These are phyloP conservation scores for Bipolaris gigantea DNA, from an alignment of 2,329 filamentous ascomycete species.

Conservation along the genomic window DNA sequence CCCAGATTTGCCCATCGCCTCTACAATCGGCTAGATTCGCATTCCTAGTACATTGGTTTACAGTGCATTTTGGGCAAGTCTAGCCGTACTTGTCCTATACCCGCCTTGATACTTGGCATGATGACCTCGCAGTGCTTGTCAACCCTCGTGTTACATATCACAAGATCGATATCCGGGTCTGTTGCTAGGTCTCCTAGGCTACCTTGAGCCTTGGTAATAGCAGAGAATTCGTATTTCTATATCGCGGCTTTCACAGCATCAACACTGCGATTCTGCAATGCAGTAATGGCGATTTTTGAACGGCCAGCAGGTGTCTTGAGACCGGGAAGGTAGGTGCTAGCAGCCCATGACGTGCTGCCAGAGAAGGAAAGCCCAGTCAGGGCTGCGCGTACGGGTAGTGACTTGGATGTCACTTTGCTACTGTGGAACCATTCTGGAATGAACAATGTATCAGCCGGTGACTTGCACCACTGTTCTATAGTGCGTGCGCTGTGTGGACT, in stretches of 20 bases:
- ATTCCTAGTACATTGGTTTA: too few species aligned
- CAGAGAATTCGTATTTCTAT: slow-evolving; percentile 42
- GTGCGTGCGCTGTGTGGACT: neutral
- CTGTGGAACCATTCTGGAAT: neutral
- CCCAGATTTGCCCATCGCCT: too few species aligned
- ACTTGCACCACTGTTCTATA: neutral
- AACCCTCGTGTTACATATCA: slow-evolving; percentile 59
- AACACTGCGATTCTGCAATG: slow-evolving; percentile 51
- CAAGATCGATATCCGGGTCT: slow-evolving; percentile 38
- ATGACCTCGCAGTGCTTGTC: slow-evolving; percentile 56
- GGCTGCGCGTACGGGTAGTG: slow-evolving; percentile 55
- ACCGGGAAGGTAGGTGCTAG: slow-evolving; percentile 61
- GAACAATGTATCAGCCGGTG: neutral
- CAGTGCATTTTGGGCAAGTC: too few species aligned
- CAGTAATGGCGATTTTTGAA: slow-evolving; percentile 49
- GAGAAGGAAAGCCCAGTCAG: slow-evolving; percentile 61
- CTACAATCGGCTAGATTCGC: too few species aligned
- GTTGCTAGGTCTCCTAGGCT: slow-evolving; percentile 48
- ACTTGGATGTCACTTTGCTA: neutral
- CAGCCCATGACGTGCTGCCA: slow-evolving; percentile 59
- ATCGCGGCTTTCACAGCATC: slow-evolving; percentile 49
- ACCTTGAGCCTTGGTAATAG: slow-evolving; percentile 50
- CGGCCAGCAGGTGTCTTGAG: slow-evolving; percentile 47
- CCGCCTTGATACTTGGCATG: slow-evolving; percentile 53
- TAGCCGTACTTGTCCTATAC: slow-evolving; percentile 18